Conservation (phyloP, 2,329 filamentous ascomycete species). For the Huntiella moniliformis region DNA sequence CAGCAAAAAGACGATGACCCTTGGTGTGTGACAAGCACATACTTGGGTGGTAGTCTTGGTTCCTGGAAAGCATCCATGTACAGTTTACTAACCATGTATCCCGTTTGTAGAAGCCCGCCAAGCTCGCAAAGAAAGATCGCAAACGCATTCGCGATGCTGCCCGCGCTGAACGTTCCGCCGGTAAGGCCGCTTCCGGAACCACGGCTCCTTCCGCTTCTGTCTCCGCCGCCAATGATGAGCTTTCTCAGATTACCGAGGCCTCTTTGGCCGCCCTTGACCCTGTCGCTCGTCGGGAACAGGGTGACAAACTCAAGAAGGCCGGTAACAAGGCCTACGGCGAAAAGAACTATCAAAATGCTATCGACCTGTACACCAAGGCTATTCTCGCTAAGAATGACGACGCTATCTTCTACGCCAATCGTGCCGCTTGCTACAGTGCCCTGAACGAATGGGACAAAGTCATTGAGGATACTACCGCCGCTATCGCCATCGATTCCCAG, state of each 20-base stretch:
- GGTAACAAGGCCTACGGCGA: conserved; percentile 92
- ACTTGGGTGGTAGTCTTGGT: background rate
- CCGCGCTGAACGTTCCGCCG: conserved; percentile 20
- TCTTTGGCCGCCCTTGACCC: conserved; percentile 31
- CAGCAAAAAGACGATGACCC: no score
- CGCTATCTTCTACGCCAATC: conserved; percentile 96
- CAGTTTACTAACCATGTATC: conserved; percentile 1
- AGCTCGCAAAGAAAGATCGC: conserved; percentile 78
- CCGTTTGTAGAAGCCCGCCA: conserved; percentile 33
- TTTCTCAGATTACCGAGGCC: conserved; percentile 48
- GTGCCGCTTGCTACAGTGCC: conserved; percentile 92
- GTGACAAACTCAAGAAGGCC: conserved; percentile 78
- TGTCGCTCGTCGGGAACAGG: conserved; percentile 67
- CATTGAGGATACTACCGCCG: conserved; percentile 88
- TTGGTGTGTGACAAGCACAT: background rate
- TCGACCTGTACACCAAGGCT: conserved; percentile 86
- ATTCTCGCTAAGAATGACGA: conserved; percentile 96
- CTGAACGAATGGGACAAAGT: conserved; percentile 88
- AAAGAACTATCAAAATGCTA: conserved; percentile 86
- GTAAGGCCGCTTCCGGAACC: conserved; percentile 5
- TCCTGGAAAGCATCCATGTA: background rate
- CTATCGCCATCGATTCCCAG: conserved; percentile 79
- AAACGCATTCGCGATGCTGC: conserved; percentile 49
- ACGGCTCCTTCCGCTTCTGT: conserved; percentile 5
- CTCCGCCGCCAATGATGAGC: conserved; percentile 40